Evolutionary conservation across 768 basidiomycete species (phyloP).

Genomic region (Grammothele lineata): DNA sequence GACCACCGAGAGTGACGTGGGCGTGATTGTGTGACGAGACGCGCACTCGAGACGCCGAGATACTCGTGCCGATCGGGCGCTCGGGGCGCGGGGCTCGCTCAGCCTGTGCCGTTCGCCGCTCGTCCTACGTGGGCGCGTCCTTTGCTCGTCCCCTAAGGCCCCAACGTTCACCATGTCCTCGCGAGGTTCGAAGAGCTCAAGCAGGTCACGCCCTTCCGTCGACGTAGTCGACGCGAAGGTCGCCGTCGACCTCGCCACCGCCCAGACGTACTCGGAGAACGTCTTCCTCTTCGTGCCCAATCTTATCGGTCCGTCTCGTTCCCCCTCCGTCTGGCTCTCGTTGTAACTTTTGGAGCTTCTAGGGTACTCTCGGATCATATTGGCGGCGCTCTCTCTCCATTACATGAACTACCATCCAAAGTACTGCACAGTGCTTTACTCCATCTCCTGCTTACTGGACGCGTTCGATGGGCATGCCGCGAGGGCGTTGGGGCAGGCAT

Average conservation of each 20-base stretch:
- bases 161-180: slow-evolving; percentile 17
- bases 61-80: slow-evolving; percentile 9
- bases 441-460: slow-evolving; percentile 88
- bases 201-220: slow-evolving; percentile 51
- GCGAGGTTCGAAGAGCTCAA: slow-evolving; percentile 35
- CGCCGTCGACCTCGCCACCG: slow-evolving; percentile 83
- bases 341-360: slow-evolving; percentile 10
- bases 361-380: slow-evolving; percentile 90
- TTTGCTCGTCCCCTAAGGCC: slow-evolving; percentile 7
- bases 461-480: slow-evolving; percentile 95
- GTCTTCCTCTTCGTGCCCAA: slow-evolving; percentile 97
- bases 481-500: slow-evolving; percentile 81
- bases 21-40: not conserved
- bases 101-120: slow-evolving; percentile 6
- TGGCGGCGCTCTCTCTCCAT: slow-evolving; percentile 83
- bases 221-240: slow-evolving; percentile 79
- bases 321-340: not conserved
- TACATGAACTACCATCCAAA: slow-evolving; percentile 96
- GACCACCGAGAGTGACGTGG: too few species aligned
- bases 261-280: slow-evolving; percentile 87
- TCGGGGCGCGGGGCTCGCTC: not conserved
- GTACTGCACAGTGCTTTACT: slow-evolving; percentile 86
- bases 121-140: slow-evolving; percentile 14
- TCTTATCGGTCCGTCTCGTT: slow-evolving; percentile 69
- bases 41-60: too few species aligned